Percentiles rank a stretch among this genome's conserved stretches.
Evolutionary conservation across 495 filamentous ascomycete genomes (phyloP).

Genomic region (Extremus antarcticus): DNA sequence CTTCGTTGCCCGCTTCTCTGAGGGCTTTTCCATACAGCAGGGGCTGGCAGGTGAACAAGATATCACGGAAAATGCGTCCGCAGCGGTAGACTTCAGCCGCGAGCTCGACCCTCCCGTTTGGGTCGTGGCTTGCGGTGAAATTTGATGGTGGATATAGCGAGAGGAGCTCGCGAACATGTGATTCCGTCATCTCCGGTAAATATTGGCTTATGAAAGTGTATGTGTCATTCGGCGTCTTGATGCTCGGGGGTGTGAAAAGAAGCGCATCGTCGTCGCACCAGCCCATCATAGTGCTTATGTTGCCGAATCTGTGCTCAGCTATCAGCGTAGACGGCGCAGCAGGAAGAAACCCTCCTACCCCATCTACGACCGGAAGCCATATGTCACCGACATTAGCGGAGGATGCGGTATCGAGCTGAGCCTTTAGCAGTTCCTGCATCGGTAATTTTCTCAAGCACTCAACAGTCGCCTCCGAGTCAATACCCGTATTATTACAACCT

Average conservation of each 20-base stretch:
- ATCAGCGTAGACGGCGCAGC: constrained; percentile 30
- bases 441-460: background rate
- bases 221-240: background rate
- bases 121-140: constrained; percentile 27
- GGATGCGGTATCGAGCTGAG: background rate
- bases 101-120: background rate
- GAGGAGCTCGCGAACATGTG: constrained; percentile 16
- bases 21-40: constrained; percentile 33
- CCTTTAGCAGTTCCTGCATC: background rate
- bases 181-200: constrained; percentile 18
- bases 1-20: constrained; percentile 24
- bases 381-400: background rate
- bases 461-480: background rate
- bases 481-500: background rate
- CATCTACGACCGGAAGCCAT: constrained; percentile 29
- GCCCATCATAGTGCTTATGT: constrained; percentile 28
- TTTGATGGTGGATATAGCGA: constrained; percentile 33
- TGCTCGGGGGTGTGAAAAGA: constrained; percentile 23
- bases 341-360: constrained; percentile 33
- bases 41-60: constrained; percentile 37
- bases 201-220: constrained; percentile 22
- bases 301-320: constrained; percentile 27
- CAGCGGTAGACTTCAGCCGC: constrained; percentile 35
- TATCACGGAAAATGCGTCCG: constrained; percentile 36
- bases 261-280: constrained; percentile 29